phyloP scores from a whole-genome alignment of 2,329 filamentous ascomycete species.

The Neopestalotiopsis rosae region DNA sequence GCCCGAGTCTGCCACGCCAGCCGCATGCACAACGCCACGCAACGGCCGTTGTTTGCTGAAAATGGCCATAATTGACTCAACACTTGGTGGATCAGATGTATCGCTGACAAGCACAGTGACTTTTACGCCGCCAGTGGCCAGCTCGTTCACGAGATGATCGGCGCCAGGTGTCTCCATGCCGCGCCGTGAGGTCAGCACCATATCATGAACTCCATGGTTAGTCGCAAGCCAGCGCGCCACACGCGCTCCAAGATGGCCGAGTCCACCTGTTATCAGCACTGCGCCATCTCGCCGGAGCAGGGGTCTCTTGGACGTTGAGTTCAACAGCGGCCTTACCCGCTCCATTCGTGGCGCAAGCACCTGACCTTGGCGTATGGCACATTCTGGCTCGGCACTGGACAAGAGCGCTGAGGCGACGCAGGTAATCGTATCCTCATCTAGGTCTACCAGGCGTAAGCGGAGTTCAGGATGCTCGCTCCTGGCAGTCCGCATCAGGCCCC shows the following conservation, averaged over 20 bases:
- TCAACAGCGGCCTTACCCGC: constrained; percentile 18
- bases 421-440: constrained; percentile 22
- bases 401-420: constrained; percentile 22
- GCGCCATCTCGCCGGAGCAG: constrained; percentile 31
- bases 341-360: constrained; percentile 30
- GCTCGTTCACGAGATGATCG: constrained; percentile 28
- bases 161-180: constrained; percentile 33
- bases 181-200: constrained; percentile 35
- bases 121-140: constrained; percentile 28
- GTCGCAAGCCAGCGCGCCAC: constrained; percentile 32
- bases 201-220: constrained; percentile 31
- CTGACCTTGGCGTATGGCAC: constrained; percentile 25
- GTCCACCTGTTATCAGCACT: constrained; percentile 34
- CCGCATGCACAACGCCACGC: constrained; percentile 36
- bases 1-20: constrained; percentile 33
- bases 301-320: constrained; percentile 15
- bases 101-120: constrained; percentile 31
- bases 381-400: constrained; percentile 27
- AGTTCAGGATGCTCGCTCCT: constrained; percentile 36
- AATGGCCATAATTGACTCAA: constrained; percentile 28
- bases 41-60: constrained; percentile 33
- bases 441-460: constrained; percentile 30
- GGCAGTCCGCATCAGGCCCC: constrained; percentile 35
- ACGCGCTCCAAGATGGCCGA: constrained; percentile 32
- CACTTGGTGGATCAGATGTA: constrained; percentile 27